Evolutionary conservation across 2,329 filamentous ascomycete genomes (phyloP).

Genomic region (Monosporascus sp.): DNA sequence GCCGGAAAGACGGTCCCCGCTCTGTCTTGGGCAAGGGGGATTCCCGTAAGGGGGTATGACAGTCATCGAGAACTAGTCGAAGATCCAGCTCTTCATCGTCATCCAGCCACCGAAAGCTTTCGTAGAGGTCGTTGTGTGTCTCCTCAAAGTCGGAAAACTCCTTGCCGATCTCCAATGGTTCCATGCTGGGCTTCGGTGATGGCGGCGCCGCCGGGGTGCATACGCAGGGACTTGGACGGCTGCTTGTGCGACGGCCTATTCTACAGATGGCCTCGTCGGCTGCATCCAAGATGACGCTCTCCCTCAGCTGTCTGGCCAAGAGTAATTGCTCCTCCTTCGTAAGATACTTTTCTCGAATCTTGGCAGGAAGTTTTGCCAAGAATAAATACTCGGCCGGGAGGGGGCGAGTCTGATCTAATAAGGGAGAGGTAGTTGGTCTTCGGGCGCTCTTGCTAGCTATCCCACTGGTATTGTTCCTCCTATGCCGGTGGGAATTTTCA

Average conservation of each 20-base stretch:
- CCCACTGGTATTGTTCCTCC: slow-evolving; percentile 2
- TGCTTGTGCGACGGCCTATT: slow-evolving; percentile 32
- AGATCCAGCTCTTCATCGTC: slow-evolving; percentile 67
- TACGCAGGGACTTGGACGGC: slow-evolving; percentile 25
- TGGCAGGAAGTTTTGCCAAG: slow-evolving; percentile 62
- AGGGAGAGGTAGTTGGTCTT: slow-evolving; percentile 15
- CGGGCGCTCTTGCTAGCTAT: slow-evolving; percentile 6
- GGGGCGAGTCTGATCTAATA: slow-evolving; percentile 13
- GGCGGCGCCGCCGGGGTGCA: slow-evolving; percentile 24
- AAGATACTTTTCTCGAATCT: slow-evolving; percentile 61
- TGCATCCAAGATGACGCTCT: slow-evolving; percentile 50
- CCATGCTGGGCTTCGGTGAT: slow-evolving; percentile 19
- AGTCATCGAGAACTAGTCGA: slow-evolving; percentile 62
- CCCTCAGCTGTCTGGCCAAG: slow-evolving; percentile 44
- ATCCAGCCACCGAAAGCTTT: slow-evolving; percentile 70
- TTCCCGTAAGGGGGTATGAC: slow-evolving; percentile 58
- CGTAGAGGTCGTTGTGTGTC: slow-evolving; percentile 52
- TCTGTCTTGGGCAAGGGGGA: slow-evolving; percentile 39
- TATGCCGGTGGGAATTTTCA: slow-evolving; percentile 6
- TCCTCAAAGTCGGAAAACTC: slow-evolving; percentile 17
- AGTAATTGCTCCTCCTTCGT: slow-evolving; percentile 60
- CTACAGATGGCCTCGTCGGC: slow-evolving; percentile 48
- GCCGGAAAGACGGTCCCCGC: slow-evolving; percentile 58
- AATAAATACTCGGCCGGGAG: slow-evolving; percentile 53
- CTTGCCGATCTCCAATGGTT: slow-evolving; percentile 23